Base-by-base conservation (phyloP, 805 yeast genomes). In the Wickerhamiella kurtzmanii region DNA sequence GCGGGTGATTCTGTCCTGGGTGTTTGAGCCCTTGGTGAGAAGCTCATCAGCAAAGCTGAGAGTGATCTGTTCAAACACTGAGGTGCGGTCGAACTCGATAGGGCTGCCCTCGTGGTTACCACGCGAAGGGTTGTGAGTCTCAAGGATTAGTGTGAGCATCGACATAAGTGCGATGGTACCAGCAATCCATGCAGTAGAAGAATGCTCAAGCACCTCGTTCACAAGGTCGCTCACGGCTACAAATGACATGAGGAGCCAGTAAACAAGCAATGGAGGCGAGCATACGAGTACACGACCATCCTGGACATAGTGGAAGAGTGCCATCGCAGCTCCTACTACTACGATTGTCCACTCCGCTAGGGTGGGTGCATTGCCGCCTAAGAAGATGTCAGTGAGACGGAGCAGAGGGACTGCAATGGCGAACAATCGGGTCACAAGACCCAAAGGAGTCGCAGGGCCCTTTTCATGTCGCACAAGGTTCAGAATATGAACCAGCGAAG, bases 251-350 rank as follows among this genome's bases (percentile, higher is more conserved):
- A 46, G 48, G 11, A 45, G 35, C 59, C 60, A 57, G 50, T 55
- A 57, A 11, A 55, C 41, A 9, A 56, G 50, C 6, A 55, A 25
- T 35, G 55, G 58, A 9, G 54, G 36, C 17, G 49, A 37, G 44
- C 52, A 48, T 1, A 57, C 58, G 9, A 40, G 37, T 1, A 56
- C 58, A 6, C 59, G 52, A 37, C 60, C 60, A 38, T 57, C 60
- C 45, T 57, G 56, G n/a, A 52, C 49, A 37, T 22, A 32, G 20
- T 52, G 53, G 13, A 53, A 44, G 16, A 42, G 17, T 0, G 55
- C 54, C 0, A 42, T 53, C 8, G 48, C 16, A 2, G 42, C 47
- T 1, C 51, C 50, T 15, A 35, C 49, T 3, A 21, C 48, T 3
- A 46, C 22, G 6, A 49, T 41, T 5, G 49, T 18, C 43, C 45